Conservation (phyloP, 345 rosid species). For the Carallia pectinifolia region DNA sequence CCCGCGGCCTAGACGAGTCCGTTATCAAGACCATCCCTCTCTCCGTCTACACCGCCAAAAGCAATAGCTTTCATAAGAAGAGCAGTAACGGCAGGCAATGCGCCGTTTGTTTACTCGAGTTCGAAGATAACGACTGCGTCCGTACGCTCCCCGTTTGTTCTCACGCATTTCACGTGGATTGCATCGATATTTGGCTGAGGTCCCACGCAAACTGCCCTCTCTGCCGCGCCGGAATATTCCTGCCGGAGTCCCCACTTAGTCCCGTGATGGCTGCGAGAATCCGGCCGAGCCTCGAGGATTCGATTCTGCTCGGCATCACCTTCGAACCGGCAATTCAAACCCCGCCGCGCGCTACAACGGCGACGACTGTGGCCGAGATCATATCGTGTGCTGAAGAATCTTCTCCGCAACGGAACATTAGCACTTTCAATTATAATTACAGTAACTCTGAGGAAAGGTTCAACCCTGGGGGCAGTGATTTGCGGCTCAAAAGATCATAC, state of each 20-base stretch:
- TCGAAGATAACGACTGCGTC: constrained; percentile 75
- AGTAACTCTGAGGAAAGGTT: constrained; percentile 45
- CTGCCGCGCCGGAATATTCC: constrained; percentile 39
- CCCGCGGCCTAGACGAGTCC: constrained; percentile 81
- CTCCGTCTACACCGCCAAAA: constrained; percentile 49
- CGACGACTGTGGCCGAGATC: constrained; percentile 41
- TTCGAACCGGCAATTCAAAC: constrained; percentile 30
- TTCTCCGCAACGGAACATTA: constrained; percentile 32
- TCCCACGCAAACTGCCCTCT: constrained; percentile 72
- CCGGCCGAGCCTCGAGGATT: constrained; percentile 73
- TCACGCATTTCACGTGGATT: constrained; percentile 90
- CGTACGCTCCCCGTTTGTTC: constrained; percentile 79
- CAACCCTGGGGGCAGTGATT: constrained; percentile 29
- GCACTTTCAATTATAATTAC: constrained; percentile 6
- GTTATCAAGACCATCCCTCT: constrained; percentile 81
- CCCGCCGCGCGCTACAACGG: constrained; percentile 17
- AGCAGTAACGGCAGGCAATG: constrained; percentile 40
- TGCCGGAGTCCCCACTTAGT: constrained; percentile 59
- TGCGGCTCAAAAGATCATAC: constrained; percentile 64
- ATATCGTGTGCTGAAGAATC: constrained; percentile 49
- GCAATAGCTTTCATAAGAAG: constrained; percentile 17
- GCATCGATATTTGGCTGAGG: constrained; percentile 87
- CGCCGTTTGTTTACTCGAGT: constrained; percentile 86
- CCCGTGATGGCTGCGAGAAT: constrained; percentile 90
- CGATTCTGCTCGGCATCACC: constrained; percentile 28